These are phyloP conservation scores for Juncus inflexus DNA, from an alignment of 176 grass and related monocot species.

Conservation along the genomic window DNA sequence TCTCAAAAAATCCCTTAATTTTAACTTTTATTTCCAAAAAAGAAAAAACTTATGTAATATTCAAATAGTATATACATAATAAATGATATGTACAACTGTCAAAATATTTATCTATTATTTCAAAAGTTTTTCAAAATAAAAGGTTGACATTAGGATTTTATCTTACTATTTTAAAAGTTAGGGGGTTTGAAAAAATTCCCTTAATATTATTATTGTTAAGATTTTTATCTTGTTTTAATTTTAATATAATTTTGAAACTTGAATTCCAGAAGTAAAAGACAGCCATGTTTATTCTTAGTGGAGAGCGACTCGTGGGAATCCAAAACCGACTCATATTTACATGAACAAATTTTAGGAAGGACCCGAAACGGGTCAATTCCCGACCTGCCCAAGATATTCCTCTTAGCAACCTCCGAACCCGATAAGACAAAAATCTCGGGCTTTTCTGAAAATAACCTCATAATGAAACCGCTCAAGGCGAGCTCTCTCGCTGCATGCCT, in stretches of 20 bases:
- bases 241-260: slow-evolving; percentile 3
- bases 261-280: slow-evolving; percentile 35
- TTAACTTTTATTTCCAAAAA: no score
- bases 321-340: slow-evolving; percentile 44
- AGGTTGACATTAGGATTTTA: no score
- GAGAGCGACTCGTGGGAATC: slow-evolving; percentile 64
- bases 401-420: slow-evolving; percentile 55
- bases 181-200: no score
- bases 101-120: no score
- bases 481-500: slow-evolving; percentile 71
- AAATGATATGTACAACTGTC: no score
- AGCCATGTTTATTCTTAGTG: slow-evolving; percentile 58
- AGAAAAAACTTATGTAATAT: no score
- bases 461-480: slow-evolving; percentile 85
- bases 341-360: slow-evolving; percentile 41
- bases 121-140: no score
- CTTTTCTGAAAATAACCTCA: slow-evolving; percentile 54
- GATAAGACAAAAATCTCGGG: slow-evolving; percentile 35
- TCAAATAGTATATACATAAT: no score
- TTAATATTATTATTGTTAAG: no score
- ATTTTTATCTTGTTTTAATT: no score
- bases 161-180: no score
- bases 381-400: slow-evolving; percentile 48
- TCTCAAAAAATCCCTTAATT: no score
- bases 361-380: slow-evolving; percentile 35